Percentiles rank a stretch among this genome's conserved stretches.
Evolutionary conservation across 768 basidiomycete species (phyloP).

Genomic region (Tulasnella sp.): DNA sequence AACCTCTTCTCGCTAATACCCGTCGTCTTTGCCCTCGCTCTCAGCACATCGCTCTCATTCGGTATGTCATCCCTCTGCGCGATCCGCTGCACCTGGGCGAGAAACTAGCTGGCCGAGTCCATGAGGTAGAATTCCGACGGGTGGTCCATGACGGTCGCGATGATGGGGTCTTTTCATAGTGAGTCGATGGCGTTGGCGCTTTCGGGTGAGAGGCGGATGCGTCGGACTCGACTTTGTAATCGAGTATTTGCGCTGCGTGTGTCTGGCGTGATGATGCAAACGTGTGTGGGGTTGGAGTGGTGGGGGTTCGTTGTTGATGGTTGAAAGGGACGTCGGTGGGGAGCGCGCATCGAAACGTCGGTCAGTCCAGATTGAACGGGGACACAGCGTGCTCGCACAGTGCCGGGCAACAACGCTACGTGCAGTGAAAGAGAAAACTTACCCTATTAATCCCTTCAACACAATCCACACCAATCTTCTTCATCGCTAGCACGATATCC

Average conservation of each 20-base stretch:
- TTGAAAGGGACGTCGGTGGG: no score
- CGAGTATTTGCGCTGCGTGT: no score
- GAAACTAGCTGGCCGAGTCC: conserved; percentile 31
- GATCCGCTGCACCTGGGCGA: conserved; percentile 37
- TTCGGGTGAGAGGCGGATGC: conserved; percentile 31
- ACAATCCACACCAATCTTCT: conserved; percentile 76
- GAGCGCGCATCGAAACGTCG: conserved; percentile 32
- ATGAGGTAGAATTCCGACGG: conserved; percentile 12
- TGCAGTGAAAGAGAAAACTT: background rate
- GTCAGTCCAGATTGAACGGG: conserved; percentile 34
- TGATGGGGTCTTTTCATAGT: conserved; percentile 43
- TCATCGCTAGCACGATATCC: conserved; percentile 75
- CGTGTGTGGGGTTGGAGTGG: no score
- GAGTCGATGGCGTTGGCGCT: conserved; percentile 37
- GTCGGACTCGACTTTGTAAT: no score
- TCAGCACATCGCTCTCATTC: conserved; percentile 38
- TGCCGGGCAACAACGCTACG: no score
- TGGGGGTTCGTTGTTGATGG: no score
- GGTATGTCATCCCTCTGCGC: conserved; percentile 37
- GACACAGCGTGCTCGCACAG: background rate
- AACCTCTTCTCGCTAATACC: conserved; percentile 44
- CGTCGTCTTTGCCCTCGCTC: conserved; percentile 41
- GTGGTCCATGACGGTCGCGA: conserved; percentile 39
- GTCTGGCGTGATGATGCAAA: no score
- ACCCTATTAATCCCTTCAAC: conserved; percentile 54